A percentile compares a stretch with the other conserved stretches of the same genome.
Evolutionary conservation across 768 basidiomycete genomes (phyloP).

Genomic region (Tylopilus balloui): DNA sequence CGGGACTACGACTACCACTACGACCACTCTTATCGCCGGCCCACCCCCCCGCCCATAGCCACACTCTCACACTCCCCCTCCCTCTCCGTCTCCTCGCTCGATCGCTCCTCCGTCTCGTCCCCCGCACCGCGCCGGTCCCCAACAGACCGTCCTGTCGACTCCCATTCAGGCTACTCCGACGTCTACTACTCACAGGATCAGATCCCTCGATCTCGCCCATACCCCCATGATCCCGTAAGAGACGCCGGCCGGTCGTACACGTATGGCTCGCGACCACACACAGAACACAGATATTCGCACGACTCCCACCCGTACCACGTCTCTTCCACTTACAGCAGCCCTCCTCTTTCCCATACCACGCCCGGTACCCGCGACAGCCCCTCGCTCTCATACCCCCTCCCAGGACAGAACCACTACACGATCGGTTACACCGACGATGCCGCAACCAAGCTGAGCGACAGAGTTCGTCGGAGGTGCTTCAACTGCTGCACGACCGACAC

Average conservation of each 20-base stretch:
- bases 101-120: slow-evolving; percentile 57
- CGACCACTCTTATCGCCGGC: slow-evolving; percentile 37
- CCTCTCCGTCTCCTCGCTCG: slow-evolving; percentile 53
- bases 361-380: slow-evolving; percentile 22
- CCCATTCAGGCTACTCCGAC: slow-evolving; percentile 33
- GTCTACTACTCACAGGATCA: slow-evolving; percentile 38
- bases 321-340: slow-evolving; percentile 25
- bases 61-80: slow-evolving; percentile 57
- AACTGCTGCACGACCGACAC: slow-evolving; percentile 86
- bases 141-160: slow-evolving; percentile 31
- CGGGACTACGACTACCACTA: slow-evolving; percentile 40
- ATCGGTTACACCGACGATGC: slow-evolving; percentile 71
- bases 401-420: slow-evolving; percentile 36
- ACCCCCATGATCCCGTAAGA: slow-evolving; percentile 32
- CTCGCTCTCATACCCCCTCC: slow-evolving; percentile 34
- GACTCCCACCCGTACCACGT: slow-evolving; percentile 32
- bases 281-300: slow-evolving; percentile 31
- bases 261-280: slow-evolving; percentile 25
- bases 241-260: slow-evolving; percentile 32
- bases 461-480: slow-evolving; percentile 73
- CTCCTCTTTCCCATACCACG: slow-evolving; percentile 24
- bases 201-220: slow-evolving; percentile 29
- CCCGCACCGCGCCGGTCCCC: slow-evolving; percentile 47
- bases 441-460: slow-evolving; percentile 72
- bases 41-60: slow-evolving; percentile 48